Percentiles rank a stretch among this genome's conserved stretches.
Conservation (phyloP, 2,329 filamentous ascomycete genomes). For the Nothophoma quercina region DNA sequence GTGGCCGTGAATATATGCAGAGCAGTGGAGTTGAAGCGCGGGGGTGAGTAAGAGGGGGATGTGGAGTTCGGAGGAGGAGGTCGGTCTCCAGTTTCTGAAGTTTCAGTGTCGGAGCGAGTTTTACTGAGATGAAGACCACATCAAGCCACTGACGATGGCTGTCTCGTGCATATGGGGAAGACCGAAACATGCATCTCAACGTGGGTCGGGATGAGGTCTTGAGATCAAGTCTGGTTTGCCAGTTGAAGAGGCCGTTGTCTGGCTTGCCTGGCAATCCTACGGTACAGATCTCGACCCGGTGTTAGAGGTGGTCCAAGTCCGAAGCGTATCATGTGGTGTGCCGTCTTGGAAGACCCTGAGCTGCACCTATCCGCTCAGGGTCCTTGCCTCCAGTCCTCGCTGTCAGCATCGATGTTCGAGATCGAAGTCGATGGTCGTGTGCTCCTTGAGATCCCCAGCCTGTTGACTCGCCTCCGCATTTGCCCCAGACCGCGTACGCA, state of each 20-base stretch:
- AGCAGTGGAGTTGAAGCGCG: constrained; percentile 6
- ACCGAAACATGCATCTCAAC: background rate
- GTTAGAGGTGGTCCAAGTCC: background rate
- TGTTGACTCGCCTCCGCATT: constrained; percentile 5
- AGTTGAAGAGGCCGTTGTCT: background rate
- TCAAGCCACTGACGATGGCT: background rate
- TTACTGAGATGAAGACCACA: background rate
- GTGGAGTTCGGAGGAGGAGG: constrained; percentile 12
- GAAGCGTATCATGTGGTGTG: background rate
- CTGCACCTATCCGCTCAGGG: constrained; percentile 11
- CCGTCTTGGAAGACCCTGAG: constrained; percentile 13
- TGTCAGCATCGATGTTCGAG: background rate
- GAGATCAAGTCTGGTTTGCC: background rate
- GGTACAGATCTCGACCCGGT: constrained; percentile 2
- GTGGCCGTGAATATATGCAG: constrained; percentile 7
- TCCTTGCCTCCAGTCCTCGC: background rate
- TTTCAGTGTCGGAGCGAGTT: background rate
- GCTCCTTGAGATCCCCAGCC: background rate
- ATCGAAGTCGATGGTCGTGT: background rate
- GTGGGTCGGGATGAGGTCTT: background rate
- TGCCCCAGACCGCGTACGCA: constrained; percentile 1
- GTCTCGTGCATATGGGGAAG: background rate
- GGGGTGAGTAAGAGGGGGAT: background rate
- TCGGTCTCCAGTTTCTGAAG: background rate
- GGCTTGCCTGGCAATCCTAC: background rate